Evolutionary conservation across 2,329 filamentous ascomycete species (phyloP), one percentile per base, ranked within the genome.

Genomic region (Sporothrix brasiliensis): DNA sequence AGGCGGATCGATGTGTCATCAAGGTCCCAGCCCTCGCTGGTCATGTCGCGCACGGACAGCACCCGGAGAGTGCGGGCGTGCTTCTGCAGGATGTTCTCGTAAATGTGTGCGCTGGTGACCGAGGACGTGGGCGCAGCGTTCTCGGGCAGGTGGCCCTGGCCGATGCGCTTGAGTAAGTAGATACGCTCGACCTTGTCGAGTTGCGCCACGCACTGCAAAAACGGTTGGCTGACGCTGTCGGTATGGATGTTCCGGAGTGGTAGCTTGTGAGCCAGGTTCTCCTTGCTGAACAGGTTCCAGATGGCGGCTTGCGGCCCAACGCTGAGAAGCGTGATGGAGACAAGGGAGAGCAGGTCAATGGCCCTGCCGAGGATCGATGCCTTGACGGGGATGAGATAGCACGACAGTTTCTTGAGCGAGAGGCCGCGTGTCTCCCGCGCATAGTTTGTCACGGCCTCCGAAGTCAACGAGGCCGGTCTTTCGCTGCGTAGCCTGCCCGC

Each of bases 311-410:
- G 89, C 5, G 84, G 81, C 1, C 89, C 89, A 21, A 90, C 88
- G 72, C 88, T 89, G 60, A 91, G 82, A 30, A 91, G 80, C 1
- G 87, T 88, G 21, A 91, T 79, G 61, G 82, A 83, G 73, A 80
- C 84, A n/a, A 91, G 79, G 4, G 80, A 80, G n/a, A 80, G 80
- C 3, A 91, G 75, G 74, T 91, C 87, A 49, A 91, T 79, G 0
- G 86, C 85, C 39, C 82, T 81, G 21, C 81, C 83, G 10, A 91
- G 75, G 0, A 89, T 82, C 0, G 85, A 85, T 2, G 87, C 81
- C 76, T 86, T 88, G 74, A 88, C 81, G 0, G 88, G 88, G 47
- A 91, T 83, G 44, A 88, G 81, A 74, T 88, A 82, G 34, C 90
- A 81, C 69, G 82, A 82, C 21, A 91, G 80, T 1, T 81, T 82